phyloP scores from a whole-genome alignment of 768 basidiomycete genomes.

The Mycena belliarum region DNA sequence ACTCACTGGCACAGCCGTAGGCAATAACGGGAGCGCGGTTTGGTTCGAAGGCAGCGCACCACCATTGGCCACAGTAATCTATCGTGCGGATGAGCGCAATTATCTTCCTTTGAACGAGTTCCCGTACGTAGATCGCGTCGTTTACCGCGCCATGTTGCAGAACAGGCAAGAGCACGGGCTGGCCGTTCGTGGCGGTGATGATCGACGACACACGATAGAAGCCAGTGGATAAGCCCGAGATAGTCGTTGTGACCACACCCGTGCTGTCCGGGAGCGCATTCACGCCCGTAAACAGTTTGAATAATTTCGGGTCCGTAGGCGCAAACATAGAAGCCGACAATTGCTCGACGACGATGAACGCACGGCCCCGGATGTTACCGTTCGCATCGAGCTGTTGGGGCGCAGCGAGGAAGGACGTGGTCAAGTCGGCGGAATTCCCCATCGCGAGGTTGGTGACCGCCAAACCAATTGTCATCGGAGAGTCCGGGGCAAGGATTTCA shows the following conservation, averaged over 20 bases:
- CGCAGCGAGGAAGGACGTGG: constrained; percentile 44
- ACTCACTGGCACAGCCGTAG: too few species aligned
- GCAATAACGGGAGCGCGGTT: background rate
- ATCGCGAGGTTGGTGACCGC: constrained; percentile 29
- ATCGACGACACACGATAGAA: constrained; percentile 46
- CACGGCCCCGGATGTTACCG: constrained; percentile 56
- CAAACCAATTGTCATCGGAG: constrained; percentile 36
- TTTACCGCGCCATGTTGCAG: constrained; percentile 35
- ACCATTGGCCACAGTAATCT: constrained; percentile 11
- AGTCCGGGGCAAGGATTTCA: constrained; percentile 30
- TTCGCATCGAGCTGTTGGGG: constrained; percentile 45
- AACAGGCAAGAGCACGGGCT: constrained; percentile 29
- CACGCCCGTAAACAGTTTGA: constrained; percentile 36
- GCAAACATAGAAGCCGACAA: constrained; percentile 38
- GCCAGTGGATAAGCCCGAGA: constrained; percentile 52
- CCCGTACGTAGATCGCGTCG: constrained; percentile 28
- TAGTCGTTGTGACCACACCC: constrained; percentile 33
- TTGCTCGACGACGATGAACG: constrained; percentile 54
- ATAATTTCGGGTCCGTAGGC: constrained; percentile 52
- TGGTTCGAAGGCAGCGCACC: constrained; percentile 10
- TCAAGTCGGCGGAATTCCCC: constrained; percentile 44
- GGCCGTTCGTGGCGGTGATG: constrained; percentile 32
- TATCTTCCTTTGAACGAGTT: background rate
- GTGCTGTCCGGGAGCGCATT: constrained; percentile 37
- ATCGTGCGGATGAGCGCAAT: background rate